Evolutionary conservation across 2,329 filamentous ascomycete genomes (phyloP).

Genomic region (Fusarium sp.): DNA sequence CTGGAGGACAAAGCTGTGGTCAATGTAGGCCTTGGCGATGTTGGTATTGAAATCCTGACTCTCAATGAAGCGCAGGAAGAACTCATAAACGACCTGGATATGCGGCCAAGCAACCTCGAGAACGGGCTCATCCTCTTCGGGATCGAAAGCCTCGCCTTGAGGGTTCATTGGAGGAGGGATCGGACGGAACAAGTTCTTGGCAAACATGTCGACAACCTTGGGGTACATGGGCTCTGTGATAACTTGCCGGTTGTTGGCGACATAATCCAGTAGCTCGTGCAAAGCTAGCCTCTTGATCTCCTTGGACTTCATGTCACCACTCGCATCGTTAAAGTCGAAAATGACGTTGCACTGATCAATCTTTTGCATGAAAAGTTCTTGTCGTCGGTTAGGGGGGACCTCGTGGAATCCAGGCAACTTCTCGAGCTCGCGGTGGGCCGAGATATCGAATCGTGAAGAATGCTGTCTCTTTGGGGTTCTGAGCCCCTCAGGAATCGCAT

Average conservation of each 20-base stretch:
- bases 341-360: constrained; percentile 99
- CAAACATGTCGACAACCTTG: constrained; percentile 98
- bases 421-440: constrained; percentile 93
- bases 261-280: constrained; percentile 96
- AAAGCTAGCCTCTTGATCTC: constrained; percentile 97
- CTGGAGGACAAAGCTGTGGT: constrained; percentile 96
- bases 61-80: constrained; percentile 98
- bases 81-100: constrained; percentile 99
- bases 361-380: constrained; percentile 99
- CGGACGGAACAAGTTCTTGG: constrained; percentile 96
- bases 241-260: constrained; percentile 97
- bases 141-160: constrained; percentile 97
- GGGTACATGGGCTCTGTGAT: constrained; percentile 99
- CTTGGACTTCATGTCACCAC: constrained; percentile 99
- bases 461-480: constrained; percentile 96
- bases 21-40: constrained; percentile 98
- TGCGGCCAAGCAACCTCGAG: constrained; percentile 99
- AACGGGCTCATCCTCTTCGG: constrained; percentile 97
- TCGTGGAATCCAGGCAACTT: constrained; percentile 98
- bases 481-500: constrained; percentile 88
- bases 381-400: constrained; percentile 90
- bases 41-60: constrained; percentile 99
- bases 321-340: constrained; percentile 99
- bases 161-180: constrained; percentile 98
- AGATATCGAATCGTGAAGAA: constrained; percentile 97